These are phyloP conservation scores for Solanum medicagineum DNA, from an alignment of 257 asterid genomes.

Conservation along the genomic window DNA sequence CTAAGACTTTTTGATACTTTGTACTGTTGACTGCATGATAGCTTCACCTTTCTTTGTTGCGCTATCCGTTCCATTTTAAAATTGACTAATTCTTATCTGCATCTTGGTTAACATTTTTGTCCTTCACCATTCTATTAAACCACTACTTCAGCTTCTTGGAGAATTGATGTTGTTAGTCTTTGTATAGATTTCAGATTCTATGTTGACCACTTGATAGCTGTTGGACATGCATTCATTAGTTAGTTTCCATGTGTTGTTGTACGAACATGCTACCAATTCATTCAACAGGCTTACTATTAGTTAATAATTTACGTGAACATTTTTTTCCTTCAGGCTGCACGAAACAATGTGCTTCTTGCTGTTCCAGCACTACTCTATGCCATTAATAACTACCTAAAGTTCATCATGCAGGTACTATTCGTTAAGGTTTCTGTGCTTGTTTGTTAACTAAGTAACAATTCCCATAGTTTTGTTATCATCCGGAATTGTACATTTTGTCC, in stretches of 20 bases:
- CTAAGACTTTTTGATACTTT: not conserved
- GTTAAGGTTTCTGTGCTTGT: not conserved
- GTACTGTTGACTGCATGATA: not conserved
- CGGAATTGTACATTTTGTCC: not conserved
- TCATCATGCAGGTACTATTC: conserved; percentile 73
- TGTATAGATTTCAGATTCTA: not conserved
- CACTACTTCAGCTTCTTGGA: not conserved
- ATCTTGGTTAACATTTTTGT: not conserved
- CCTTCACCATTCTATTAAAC: not conserved
- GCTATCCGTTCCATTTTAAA: not conserved
- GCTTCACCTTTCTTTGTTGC: not conserved
- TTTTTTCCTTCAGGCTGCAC: conserved; percentile 68
- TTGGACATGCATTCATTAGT: not conserved
- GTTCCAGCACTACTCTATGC: conserved; percentile 95
- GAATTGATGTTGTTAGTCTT: not conserved
- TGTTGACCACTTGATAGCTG: not conserved
- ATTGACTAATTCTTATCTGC: not conserved
- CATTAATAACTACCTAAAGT: conserved; percentile 82
- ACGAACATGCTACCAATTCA: not conserved
- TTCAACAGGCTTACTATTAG: not conserved
- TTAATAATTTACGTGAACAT: not conserved
- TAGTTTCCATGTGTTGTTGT: not conserved
- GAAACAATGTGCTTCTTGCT: conserved; percentile 69
- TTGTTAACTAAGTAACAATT: not conserved
- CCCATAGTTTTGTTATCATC: not conserved